Conservation (phyloP, 2,329 filamentous ascomycete genomes). For the Piedraia hortae region DNA sequence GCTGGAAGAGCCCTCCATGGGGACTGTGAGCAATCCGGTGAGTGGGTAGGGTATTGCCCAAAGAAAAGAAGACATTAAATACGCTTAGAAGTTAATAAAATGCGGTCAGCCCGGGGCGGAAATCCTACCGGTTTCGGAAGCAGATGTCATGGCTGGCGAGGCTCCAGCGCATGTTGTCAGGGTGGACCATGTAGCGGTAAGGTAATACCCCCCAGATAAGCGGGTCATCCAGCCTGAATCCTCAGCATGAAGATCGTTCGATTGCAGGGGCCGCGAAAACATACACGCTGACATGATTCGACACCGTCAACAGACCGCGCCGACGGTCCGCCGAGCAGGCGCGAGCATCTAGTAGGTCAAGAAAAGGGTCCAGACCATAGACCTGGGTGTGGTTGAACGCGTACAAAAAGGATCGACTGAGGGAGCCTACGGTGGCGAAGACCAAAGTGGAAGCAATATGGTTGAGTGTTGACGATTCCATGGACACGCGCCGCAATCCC, state of each 20-base stretch:
- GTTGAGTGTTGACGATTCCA: slow-evolving; percentile 35
- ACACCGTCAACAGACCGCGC: slow-evolving; percentile 41
- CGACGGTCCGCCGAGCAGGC: slow-evolving; percentile 36
- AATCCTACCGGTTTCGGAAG: slow-evolving; percentile 61
- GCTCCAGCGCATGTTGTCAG: slow-evolving; percentile 58
- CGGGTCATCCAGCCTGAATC: slow-evolving; percentile 62
- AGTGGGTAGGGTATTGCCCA: slow-evolving; percentile 74
- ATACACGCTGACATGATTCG: slow-evolving; percentile 73
- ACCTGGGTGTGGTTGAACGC: slow-evolving; percentile 49
- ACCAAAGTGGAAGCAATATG: slow-evolving; percentile 43
- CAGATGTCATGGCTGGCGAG: slow-evolving; percentile 89
- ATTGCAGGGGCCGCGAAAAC: slow-evolving; percentile 14
- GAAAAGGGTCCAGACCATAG: slow-evolving; percentile 46
- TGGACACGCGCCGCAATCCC: too few relatives aligned
- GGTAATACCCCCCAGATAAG: slow-evolving; percentile 80
- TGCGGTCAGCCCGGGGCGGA: neutral
- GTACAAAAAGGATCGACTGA: slow-evolving; percentile 50
- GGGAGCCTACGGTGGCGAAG: slow-evolving; percentile 42
- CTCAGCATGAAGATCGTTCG: neutral
- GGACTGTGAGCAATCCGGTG: slow-evolving; percentile 56
- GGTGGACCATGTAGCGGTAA: slow-evolving; percentile 39
- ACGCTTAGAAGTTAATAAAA: slow-evolving; percentile 19
- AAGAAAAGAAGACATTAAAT: slow-evolving; percentile 52
- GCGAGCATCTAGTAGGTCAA: slow-evolving; percentile 47
- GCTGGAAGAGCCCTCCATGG: slow-evolving; percentile 67